phyloP scores from a whole-genome alignment of 805 yeast genomes.

The Lipomyces sp. region DNA sequence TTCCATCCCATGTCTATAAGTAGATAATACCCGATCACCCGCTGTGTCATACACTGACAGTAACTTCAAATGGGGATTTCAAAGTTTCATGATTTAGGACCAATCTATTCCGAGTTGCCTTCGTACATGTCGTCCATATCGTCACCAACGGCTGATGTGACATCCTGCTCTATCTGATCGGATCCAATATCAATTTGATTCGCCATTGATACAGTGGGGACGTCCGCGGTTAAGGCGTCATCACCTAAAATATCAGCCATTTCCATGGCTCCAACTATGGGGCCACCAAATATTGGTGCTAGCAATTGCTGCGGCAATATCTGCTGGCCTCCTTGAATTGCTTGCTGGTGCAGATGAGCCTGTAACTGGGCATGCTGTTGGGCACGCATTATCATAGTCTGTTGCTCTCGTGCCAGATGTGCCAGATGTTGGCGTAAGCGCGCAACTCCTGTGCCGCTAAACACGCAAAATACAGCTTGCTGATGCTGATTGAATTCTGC shows the following conservation, averaged over 20 bases:
- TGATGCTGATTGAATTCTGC: conserved; percentile 88
- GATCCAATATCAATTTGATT: neutral
- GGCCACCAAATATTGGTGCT: neutral
- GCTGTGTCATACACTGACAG: neutral
- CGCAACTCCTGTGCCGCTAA: conserved; percentile 86
- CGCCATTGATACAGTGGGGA: neutral
- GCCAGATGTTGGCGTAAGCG: conserved; percentile 73
- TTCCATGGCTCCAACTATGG: neutral
- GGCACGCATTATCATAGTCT: conserved; percentile 12
- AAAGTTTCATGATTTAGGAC: neutral
- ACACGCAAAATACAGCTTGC: conserved; percentile 85
- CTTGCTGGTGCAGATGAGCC: neutral
- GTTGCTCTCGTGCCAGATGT: conserved; percentile 22
- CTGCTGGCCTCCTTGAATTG: neutral
- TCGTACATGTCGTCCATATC: conserved; percentile 1
- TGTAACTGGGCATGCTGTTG: conserved; percentile 22
- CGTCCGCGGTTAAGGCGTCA: neutral
- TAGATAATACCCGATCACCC: neutral
- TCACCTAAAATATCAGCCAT: neutral
- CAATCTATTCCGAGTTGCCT: neutral
- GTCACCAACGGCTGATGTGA: neutral
- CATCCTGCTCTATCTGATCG: neutral
- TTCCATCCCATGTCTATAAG: neutral
- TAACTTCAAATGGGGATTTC: neutral
- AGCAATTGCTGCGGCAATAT: neutral